Evolutionary conservation across 208 protist species (phyloP).

Genomic region (Trichomonas vaginalis): DNA sequence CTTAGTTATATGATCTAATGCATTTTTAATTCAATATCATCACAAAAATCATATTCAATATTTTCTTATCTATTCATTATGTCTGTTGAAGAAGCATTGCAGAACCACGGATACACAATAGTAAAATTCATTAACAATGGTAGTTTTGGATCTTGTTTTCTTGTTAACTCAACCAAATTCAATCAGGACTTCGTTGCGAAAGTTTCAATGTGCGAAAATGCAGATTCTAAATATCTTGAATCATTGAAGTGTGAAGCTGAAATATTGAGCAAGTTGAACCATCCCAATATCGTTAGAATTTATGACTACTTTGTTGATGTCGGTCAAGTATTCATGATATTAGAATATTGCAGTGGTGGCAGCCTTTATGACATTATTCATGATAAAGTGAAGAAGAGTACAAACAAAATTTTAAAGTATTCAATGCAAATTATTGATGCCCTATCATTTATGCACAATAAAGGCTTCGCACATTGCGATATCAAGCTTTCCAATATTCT

Average conservation of each 20-base stretch:
- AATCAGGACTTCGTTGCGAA: neutral
- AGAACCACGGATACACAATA: neutral
- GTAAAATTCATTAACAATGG: neutral
- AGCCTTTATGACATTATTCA: neutral
- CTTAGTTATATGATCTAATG: too few relatives aligned
- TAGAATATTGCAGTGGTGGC: neutral
- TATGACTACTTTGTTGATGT: neutral
- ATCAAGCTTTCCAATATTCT: neutral
- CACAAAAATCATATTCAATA: too few relatives aligned
- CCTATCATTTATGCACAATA: neutral
- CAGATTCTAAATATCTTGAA: neutral
- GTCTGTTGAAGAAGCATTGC: too few relatives aligned
- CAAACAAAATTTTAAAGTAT: neutral
- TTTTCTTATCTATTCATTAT: too few relatives aligned
- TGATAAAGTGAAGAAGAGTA: neutral
- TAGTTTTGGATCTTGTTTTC: neutral
- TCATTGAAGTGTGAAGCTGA: neutral
- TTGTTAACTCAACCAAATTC: neutral
- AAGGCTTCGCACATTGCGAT: neutral
- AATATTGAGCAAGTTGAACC: neutral
- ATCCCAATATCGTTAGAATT: neutral
- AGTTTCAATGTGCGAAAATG: neutral
- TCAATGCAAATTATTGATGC: neutral
- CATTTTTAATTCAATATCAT: too few relatives aligned
- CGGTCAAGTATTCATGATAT: neutral